These are phyloP conservation scores for Podaxis carcinomalis DNA, from an alignment of 768 basidiomycete genomes.

Conservation along the genomic window DNA sequence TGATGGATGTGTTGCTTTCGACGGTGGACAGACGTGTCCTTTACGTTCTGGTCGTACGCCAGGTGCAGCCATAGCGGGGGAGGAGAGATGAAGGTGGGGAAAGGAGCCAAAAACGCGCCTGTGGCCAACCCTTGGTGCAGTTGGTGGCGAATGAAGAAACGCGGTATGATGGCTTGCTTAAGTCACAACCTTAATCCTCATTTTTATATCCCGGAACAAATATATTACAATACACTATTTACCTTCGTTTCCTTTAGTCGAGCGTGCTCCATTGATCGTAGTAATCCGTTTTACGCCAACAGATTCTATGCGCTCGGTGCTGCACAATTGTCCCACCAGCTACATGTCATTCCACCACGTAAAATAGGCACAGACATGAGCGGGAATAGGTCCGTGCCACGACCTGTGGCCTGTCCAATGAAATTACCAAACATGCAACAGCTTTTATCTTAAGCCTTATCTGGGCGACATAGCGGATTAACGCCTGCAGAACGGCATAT, in stretches of 20 bases:
- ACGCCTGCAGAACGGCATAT: neutral
- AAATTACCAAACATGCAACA: slow-evolving; percentile 4
- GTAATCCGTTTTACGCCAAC: neutral
- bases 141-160: slow-evolving; percentile 25
- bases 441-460: neutral
- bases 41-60: slow-evolving; percentile 25
- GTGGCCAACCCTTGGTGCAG: slow-evolving; percentile 8
- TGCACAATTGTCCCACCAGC: neutral
- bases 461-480: neutral
- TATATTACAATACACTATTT: slow-evolving; percentile 40
- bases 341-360: neutral
- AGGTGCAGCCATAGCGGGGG: slow-evolving; percentile 34
- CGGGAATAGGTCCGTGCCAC: neutral
- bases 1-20: slow-evolving; percentile 66
- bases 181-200: slow-evolving; percentile 34
- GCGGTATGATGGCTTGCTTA: slow-evolving; percentile 27
- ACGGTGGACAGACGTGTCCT: slow-evolving; percentile 51
- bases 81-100: slow-evolving; percentile 22
- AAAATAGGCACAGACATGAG: neutral
- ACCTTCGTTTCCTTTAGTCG: slow-evolving; percentile 1
- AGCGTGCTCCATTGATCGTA: neutral
- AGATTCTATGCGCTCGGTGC: neutral
- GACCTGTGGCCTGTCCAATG: neutral
- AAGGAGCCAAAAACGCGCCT: slow-evolving; percentile 9
- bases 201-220: slow-evolving; percentile 42